phyloP scores from a whole-genome alignment of 139 green algal species.

The Volvox reticuliferus region DNA sequence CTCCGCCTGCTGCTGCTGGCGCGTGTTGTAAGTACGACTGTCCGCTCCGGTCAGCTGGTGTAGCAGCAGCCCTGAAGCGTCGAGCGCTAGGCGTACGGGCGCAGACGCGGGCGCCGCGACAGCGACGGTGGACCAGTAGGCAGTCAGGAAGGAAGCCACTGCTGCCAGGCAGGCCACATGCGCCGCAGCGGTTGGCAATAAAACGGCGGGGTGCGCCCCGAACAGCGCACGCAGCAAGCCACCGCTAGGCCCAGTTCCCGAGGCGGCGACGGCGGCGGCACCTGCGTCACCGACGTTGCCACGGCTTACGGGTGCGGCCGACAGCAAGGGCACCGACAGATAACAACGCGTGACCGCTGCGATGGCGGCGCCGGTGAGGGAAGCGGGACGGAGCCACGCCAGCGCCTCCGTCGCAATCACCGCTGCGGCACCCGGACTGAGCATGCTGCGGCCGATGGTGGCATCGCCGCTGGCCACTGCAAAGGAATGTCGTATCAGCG shows the following conservation, averaged over 20 bases:
- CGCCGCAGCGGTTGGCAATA: constrained; percentile 40
- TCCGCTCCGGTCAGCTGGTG: no score
- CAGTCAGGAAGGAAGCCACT: constrained; percentile 51
- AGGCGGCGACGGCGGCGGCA: not conserved
- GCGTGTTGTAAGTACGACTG: not conserved
- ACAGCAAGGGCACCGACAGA: constrained; percentile 16
- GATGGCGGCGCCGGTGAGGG: constrained; percentile 15
- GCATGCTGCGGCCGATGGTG: constrained; percentile 48
- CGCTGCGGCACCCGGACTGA: constrained; percentile 48
- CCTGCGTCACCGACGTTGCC: not conserved
- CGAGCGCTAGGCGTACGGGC: not conserved
- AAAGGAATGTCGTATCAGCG: constrained; percentile 55
- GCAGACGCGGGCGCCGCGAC: not conserved
- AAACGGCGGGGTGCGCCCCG: constrained; percentile 41
- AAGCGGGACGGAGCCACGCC: constrained; percentile 26
- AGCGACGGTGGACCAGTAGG: constrained; percentile 58
- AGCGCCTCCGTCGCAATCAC: constrained; percentile 43
- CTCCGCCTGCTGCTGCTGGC: not conserved
- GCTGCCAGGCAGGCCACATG: constrained; percentile 46
- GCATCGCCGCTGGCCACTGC: constrained; percentile 19
- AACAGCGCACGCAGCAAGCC: not conserved
- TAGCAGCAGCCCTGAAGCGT: not conserved
- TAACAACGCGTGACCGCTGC: constrained; percentile 17
- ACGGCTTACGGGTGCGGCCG: not conserved
- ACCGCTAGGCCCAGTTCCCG: not conserved